Evolutionary conservation across 1,284 basidiomycete species (phyloP), one percentile per base, ranked within the genome.

Genomic region (Gymnopus androsaceus): DNA sequence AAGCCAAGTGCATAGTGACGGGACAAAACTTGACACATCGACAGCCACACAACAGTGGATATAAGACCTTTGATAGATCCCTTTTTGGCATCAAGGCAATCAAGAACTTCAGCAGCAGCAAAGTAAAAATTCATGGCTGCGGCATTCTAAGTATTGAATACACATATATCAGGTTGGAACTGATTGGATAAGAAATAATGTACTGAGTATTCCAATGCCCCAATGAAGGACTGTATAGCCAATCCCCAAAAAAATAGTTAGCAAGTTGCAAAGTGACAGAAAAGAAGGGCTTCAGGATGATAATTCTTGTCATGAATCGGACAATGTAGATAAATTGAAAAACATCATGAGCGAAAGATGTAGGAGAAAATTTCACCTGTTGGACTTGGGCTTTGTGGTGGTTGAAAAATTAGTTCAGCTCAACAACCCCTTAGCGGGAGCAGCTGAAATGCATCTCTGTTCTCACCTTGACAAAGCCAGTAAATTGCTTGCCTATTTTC

Each of bases 111-210:
- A 59, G 88, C 88, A 60, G 92, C 91, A 67, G 90, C 87, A 74
- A 93, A 93, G 77, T 95, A 96, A 74, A 95, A 94, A 77, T 95
- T 94, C 93, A 95, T 95, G 72, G 69, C 67, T n/a, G n/a, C 67
- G 68, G 55, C 67, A 67, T 65, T 65, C 69, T 72, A 73, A 73
- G 42, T 45, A 53, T 34, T 34, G 33, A n/a, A 30, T 53, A 46
- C 34, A 53, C 25, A 27, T 46, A 68, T 36, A n/a, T 31, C 31
- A 17, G 27, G n/a, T 25, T 28, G 45, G 31, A 21, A 23, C 23
- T 5, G n/a, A 11, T 9, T n/a, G 33, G 30, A 46, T 21, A 38
- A 50, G n/a, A 28, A 36, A 52, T n/a, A 48, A 30, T 41, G 25
- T 41, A 21, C 34, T 40, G n/a, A 36, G 34, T 17, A 47, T 17